These are phyloP conservation scores for Pseudogymnoascus sp. DNA, from an alignment of 2,329 filamentous ascomycete genomes.

Conservation along the genomic window DNA sequence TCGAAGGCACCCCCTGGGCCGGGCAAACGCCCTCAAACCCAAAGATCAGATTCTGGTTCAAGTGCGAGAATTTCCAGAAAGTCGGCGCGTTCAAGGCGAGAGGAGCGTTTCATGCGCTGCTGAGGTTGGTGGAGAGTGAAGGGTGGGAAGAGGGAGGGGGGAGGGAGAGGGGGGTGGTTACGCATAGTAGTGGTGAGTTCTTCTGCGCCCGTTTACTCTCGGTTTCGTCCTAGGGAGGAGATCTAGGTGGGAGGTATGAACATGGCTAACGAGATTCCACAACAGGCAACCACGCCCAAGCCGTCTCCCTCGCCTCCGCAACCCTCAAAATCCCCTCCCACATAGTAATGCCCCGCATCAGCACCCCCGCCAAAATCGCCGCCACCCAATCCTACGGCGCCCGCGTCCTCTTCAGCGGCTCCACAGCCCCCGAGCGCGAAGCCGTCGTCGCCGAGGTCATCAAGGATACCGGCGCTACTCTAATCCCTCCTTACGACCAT, in stretches of 20 bases:
- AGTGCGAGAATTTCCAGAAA: conserved; percentile 88
- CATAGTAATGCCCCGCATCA: conserved; percentile 89
- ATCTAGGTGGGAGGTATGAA: too few species aligned
- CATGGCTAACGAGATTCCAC: too few species aligned
- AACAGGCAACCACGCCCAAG: conserved; percentile 87
- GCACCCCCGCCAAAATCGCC: conserved; percentile 76
- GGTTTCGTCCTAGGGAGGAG: too few species aligned
- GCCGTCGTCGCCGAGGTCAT: conserved; percentile 64
- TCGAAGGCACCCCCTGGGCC: conserved; percentile 50
- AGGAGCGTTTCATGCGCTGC: conserved; percentile 81
- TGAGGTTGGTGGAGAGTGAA: conserved; percentile 54
- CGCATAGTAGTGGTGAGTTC: conserved; percentile 72
- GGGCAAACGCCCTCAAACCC: conserved; percentile 53
- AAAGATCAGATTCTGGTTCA: conserved; percentile 74
- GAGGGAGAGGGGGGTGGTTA: conserved; percentile 64
- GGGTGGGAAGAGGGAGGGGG: conserved; percentile 55
- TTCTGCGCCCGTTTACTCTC: conserved; percentile 11
- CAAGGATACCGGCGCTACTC: conserved; percentile 61
- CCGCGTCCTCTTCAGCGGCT: conserved; percentile 71
- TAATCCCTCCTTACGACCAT: conserved; percentile 89
- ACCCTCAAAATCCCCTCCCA: conserved; percentile 68
- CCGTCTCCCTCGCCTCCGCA: conserved; percentile 74
- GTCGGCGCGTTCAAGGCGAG: conserved; percentile 89
- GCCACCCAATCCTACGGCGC: conserved; percentile 74
- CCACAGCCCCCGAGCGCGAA: conserved; percentile 73